Percentiles rank a stretch among this genome's conserved stretches.
Conservation (phyloP, 1,284 basidiomycete species). For the Farysia itapuensis region DNA sequence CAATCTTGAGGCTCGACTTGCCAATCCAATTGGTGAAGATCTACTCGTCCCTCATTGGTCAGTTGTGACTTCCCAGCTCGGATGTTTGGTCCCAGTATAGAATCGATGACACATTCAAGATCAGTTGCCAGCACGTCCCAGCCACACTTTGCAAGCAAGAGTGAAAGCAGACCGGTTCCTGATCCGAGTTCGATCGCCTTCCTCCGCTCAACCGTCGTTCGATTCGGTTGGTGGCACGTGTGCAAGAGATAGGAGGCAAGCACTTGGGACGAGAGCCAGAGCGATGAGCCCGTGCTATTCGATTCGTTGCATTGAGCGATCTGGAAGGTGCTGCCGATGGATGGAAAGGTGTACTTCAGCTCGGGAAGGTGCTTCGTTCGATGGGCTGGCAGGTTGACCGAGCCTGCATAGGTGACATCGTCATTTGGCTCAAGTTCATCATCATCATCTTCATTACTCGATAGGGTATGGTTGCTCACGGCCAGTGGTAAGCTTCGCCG, state of each 20-base stretch:
- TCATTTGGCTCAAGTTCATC: background rate
- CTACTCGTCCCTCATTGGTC: slow-evolving; percentile 51
- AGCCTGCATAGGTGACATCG: slow-evolving; percentile 2
- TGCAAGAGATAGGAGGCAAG: slow-evolving; percentile 29
- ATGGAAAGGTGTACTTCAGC: slow-evolving; percentile 23
- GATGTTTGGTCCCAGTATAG: slow-evolving; percentile 73
- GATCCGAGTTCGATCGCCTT: slow-evolving; percentile 31
- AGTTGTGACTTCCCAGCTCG: slow-evolving; percentile 61
- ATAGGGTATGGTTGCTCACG: too few relatives aligned
- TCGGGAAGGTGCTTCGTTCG: slow-evolving; percentile 33
- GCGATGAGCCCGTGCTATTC: slow-evolving; percentile 35
- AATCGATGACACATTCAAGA: slow-evolving; percentile 69
- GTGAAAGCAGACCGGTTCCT: slow-evolving; percentile 55
- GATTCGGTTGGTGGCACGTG: slow-evolving; percentile 1
- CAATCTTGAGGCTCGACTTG: slow-evolving; percentile 3
- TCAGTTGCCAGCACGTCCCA: slow-evolving; percentile 81
- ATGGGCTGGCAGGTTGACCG: slow-evolving; percentile 33
- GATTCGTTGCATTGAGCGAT: slow-evolving; percentile 29
- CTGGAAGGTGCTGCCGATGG: slow-evolving; percentile 11
- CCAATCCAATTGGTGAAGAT: slow-evolving; percentile 70
- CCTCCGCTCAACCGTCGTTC: too few relatives aligned
- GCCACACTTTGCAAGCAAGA: slow-evolving; percentile 71
- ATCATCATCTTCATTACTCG: background rate
- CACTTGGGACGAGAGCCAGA: slow-evolving; percentile 41
- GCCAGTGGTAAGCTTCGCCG: too few relatives aligned